Evolutionary conservation across 305 asterid species (phyloP).

Genomic region (Solanum hybrid): DNA sequence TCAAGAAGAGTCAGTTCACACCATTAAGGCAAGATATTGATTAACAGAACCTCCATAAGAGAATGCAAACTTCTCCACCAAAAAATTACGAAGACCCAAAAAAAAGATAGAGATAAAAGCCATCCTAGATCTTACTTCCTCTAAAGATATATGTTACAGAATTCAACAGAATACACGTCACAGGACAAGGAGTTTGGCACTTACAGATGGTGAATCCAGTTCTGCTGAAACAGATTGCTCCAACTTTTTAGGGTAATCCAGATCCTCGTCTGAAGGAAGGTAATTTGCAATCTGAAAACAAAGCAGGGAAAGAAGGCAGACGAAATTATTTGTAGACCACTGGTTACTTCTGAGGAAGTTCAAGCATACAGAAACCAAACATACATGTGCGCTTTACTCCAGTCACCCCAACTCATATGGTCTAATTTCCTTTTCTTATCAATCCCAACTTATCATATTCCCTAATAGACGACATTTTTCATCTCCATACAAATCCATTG

Average conservation of each 20-base stretch:
- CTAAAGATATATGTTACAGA: neutral
- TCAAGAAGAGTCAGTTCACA: neutral
- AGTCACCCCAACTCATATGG: neutral
- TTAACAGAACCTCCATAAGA: neutral
- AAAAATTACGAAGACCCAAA: neutral
- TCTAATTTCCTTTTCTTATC: neutral
- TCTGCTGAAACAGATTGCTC: slow-evolving; percentile 49
- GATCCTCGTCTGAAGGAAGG: slow-evolving; percentile 77
- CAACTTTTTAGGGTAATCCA: slow-evolving; percentile 85
- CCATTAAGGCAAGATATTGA: neutral
- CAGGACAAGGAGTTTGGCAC: slow-evolving; percentile 12
- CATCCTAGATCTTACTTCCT: neutral
- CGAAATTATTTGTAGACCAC: neutral
- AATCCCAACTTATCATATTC: neutral
- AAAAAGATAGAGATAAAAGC: neutral
- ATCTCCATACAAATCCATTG: neutral
- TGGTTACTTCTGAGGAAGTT: neutral
- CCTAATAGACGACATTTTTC: neutral
- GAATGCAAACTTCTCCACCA: neutral
- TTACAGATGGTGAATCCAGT: slow-evolving; percentile 51
- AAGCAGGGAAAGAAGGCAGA: slow-evolving; percentile 12
- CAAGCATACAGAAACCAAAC: neutral
- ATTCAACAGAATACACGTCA: neutral
- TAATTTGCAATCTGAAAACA: slow-evolving; percentile 80
- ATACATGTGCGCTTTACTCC: neutral